Conservation (phyloP, 495 filamentous ascomycete species). For the Hyaloscypha variabilis region DNA sequence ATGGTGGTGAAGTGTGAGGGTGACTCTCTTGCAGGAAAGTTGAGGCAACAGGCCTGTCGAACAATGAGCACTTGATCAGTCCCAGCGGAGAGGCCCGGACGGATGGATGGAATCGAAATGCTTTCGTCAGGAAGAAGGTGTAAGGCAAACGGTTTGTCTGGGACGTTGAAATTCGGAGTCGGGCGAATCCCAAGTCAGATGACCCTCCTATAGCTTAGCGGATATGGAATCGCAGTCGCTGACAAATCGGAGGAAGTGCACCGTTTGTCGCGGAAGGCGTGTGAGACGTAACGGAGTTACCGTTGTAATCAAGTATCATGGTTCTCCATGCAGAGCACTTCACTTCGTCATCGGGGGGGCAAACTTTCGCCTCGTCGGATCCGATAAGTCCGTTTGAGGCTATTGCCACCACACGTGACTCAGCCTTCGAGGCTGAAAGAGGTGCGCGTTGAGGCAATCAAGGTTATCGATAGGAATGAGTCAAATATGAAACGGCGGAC, state of each 20-base stretch:
- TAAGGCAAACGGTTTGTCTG: background rate
- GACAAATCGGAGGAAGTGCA: background rate
- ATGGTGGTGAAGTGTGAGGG: background rate
- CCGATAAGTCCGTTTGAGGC: constrained; percentile 4
- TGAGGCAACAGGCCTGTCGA: background rate
- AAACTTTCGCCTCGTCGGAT: constrained; percentile 7
- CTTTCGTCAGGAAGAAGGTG: background rate
- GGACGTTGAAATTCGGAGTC: background rate
- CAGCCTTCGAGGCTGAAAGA: constrained; percentile 5
- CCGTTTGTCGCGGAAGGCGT: background rate
- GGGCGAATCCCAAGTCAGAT: constrained; percentile 1
- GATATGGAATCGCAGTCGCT: background rate
- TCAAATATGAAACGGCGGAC: constrained; percentile 4
- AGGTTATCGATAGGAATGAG: background rate
- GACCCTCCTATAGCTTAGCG: constrained; percentile 1
- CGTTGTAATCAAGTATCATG: background rate
- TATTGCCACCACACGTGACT: constrained; percentile 23
- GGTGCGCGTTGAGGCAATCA: background rate
- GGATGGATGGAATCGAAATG: background rate
- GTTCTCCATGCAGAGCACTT: background rate
- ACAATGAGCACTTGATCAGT: background rate
- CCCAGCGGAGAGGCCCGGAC: background rate
- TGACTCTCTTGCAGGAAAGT: background rate
- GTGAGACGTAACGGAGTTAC: background rate
- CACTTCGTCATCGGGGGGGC: background rate